Evolutionary conservation across 768 basidiomycete genomes (phyloP).

Genomic region (Leucosporidium scottii): DNA sequence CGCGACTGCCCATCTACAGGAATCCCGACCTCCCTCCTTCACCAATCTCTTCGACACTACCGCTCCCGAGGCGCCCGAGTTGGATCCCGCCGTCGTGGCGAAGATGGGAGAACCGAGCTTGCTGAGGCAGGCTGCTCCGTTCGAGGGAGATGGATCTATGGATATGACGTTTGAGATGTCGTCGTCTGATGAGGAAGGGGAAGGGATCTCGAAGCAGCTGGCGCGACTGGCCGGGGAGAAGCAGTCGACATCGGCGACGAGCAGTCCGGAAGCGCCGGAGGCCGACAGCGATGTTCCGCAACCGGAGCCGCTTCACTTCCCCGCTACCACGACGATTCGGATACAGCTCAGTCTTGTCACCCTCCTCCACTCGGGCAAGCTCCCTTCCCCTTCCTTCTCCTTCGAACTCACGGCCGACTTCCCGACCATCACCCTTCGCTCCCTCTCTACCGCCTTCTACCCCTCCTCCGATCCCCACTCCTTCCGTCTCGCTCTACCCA

Average conservation of each 20-base stretch:
- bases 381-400: not conserved
- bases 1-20: not conserved
- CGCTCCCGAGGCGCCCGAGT: constrained; percentile 3
- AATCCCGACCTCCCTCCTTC: constrained; percentile 6
- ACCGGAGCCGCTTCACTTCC: not conserved
- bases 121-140: constrained; percentile 17
- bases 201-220: too few species aligned
- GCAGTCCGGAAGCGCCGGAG: not conserved
- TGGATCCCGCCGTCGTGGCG: not conserved
- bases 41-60: constrained; percentile 24
- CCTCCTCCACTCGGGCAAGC: not conserved
- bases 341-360: not conserved
- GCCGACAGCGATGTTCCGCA: not conserved
- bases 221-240: too few species aligned
- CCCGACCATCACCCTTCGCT: too few species aligned
- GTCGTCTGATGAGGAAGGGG: too few species aligned
- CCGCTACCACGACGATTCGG: not conserved
- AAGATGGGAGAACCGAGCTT: constrained; percentile 3
- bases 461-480: too few species aligned
- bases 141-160: constrained; percentile 20
- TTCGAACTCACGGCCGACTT: not conserved
- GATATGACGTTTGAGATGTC: constrained; percentile 26
- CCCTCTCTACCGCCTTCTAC: too few species aligned
- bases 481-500: not conserved
- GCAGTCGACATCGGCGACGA: too few species aligned